Base-by-base conservation (phyloP, 2,329 filamentous ascomycete genomes). In the Fusarium sterilihyphosum region DNA sequence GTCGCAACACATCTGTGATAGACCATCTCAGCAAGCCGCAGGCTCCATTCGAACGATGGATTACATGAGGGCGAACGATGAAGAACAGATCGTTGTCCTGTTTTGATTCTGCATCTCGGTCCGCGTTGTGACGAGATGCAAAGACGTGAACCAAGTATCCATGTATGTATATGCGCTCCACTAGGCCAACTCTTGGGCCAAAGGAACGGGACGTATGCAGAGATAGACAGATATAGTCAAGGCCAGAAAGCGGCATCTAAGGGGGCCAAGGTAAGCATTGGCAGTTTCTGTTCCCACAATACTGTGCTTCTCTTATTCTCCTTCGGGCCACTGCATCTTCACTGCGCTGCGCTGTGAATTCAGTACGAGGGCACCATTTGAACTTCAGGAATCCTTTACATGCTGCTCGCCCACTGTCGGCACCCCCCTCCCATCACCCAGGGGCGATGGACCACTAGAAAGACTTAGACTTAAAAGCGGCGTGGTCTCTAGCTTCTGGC, bases 401-500 rank as follows among this genome's bases (percentile, higher is more conserved):
- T 46, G 49, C 54, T n/a, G 68, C 49, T 63, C 64, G 49, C 63
- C 43, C 49, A 29, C 62, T 61, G 61, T 57, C 47, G 60, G 60
- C 73, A 72, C 73, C n/a, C 69, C 65, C 69, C 69, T 33, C 18
- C 35, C 26, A 50, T 56, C 46, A 60, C 53, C 65, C 62, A 26
- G 49, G 57, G 43, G 29, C 17, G 38, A 59, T 59, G 43, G 14
- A 29, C 65, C 64, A 68, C 46, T 61, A 68, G 64, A 68, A 53
- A 53, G 53, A 68, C 70, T 59, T 59, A 52, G 54, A 68, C 66
- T 68, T 75, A 73, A 78, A 78, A 78, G 77, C 77, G 67, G 77
- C 76, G 61, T 65, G 56, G 33, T 61, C 56, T 69, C 60, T 63
- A 65, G 52, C 70, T 50, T 71, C 50, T 62, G 69, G 59, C 67